These are phyloP conservation scores for Trichoderma sp. DNA, from an alignment of 2,329 filamentous ascomycete species.

Conservation along the genomic window DNA sequence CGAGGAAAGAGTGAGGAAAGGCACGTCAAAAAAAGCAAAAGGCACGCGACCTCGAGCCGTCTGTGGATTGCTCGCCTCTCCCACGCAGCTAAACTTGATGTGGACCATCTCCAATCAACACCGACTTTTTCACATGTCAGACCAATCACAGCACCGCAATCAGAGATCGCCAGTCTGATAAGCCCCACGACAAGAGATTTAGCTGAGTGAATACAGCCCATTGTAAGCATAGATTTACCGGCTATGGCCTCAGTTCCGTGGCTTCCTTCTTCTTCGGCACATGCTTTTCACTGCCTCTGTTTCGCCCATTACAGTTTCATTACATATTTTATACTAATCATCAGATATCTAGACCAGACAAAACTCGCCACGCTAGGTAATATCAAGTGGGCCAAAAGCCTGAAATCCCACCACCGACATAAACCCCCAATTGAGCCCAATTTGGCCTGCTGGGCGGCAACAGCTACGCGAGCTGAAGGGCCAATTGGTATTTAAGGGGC, in stretches of 20 bases:
- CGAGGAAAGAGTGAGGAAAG: not conserved
- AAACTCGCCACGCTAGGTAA: not conserved
- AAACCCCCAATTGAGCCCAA: not conserved
- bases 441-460: not conserved
- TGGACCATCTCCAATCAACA: not conserved
- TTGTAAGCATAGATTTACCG: not conserved
- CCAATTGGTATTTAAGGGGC: not conserved
- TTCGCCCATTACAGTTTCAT: not conserved
- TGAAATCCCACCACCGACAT: not conserved
- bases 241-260: not conserved
- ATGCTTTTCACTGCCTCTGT: not conserved
- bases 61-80: not conserved
- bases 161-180: not conserved
- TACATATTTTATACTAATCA: not conserved
- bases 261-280: not conserved
- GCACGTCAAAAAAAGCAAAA: not conserved
- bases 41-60: slow-evolving; percentile 12
- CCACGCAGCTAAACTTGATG: not conserved
- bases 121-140: not conserved
- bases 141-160: not conserved
- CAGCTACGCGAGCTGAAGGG: not conserved
- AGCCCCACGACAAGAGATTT: not conserved
- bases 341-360: not conserved
- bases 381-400: slow-evolving; percentile 7
- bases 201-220: not conserved